Evolutionary conservation across 129 eudicot species (phyloP).

Genomic region (Chrysanthemum makinoi): DNA sequence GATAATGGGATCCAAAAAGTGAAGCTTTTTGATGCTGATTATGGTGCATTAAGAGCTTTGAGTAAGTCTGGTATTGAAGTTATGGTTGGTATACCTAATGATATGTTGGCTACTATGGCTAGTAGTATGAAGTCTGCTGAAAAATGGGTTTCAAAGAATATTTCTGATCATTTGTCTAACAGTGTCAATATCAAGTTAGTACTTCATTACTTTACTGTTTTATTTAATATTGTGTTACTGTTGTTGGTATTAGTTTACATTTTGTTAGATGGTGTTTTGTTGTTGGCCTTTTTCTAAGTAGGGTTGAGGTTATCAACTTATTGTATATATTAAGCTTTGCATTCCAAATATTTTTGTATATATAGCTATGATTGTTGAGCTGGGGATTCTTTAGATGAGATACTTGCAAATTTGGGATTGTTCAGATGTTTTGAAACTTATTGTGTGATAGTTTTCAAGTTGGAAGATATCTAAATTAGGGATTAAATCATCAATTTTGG

Average conservation of each 20-base stretch:
- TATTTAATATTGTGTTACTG: constrained; percentile 6
- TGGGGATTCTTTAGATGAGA: neutral
- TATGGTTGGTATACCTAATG: constrained; percentile 96
- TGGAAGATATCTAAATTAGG: no score
- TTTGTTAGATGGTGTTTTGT: constrained; percentile 5
- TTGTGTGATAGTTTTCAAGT: no score
- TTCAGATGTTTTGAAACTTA: no score
- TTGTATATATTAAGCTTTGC: neutral
- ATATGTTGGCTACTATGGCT: constrained; percentile 60
- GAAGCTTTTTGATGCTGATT: constrained; percentile 90
- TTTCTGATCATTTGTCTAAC: constrained; percentile 67
- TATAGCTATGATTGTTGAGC: neutral
- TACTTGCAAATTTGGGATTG: neutral
- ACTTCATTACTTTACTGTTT: neutral
- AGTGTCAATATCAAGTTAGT: constrained; percentile 64
- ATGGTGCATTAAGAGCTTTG: constrained; percentile 52
- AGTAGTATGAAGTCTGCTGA: constrained; percentile 65
- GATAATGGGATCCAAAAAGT: constrained; percentile 85
- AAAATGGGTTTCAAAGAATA: constrained; percentile 83
- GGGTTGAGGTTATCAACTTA: no score
- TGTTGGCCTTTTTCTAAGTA: neutral
- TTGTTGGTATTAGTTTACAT: neutral
- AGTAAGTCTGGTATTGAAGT: constrained; percentile 74
- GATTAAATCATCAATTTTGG: no score
- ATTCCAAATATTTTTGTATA: neutral